A percentile compares a stretch with the other conserved stretches of the same genome.
phyloP scores from a whole-genome alignment of 148 eudicot genomes.

The Agrostemma githago region DNA sequence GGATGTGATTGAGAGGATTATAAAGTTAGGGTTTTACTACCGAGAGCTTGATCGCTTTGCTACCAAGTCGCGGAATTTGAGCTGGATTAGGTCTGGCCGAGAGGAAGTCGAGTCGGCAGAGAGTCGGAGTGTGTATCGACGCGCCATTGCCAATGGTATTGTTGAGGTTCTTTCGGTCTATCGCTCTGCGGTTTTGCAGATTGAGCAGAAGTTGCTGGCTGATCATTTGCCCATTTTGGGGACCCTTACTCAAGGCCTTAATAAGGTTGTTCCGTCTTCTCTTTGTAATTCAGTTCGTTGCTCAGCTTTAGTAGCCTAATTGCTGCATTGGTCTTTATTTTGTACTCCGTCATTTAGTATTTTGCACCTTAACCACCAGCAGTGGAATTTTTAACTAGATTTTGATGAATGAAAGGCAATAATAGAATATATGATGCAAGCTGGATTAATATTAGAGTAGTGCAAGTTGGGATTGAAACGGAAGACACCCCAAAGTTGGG shows the following conservation, averaged over 20 bases:
- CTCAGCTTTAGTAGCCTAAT: background rate
- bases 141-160: slow-evolving; percentile 94
- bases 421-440: background rate
- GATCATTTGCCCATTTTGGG: slow-evolving; percentile 82
- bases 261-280: slow-evolving; percentile 49
- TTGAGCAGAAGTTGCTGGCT: slow-evolving; percentile 90
- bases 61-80: slow-evolving; percentile 70
- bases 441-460: too few species aligned
- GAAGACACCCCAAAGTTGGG: too few species aligned
- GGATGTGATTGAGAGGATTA: slow-evolving; percentile 82
- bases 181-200: slow-evolving; percentile 80
- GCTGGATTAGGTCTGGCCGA: slow-evolving; percentile 73
- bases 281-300: background rate
- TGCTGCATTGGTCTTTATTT: background rate
- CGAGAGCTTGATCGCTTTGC: slow-evolving; percentile 91
- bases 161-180: slow-evolving; percentile 90
- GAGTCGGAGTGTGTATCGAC: slow-evolving; percentile 73
- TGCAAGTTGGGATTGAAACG: too few species aligned
- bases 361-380: too few species aligned
- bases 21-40: slow-evolving; percentile 87
- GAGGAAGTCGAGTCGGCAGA: slow-evolving; percentile 35
- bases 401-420: too few species aligned
- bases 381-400: too few species aligned
- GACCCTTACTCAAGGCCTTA: slow-evolving; percentile 85
- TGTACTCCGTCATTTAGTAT: too few species aligned